These are phyloP conservation scores for Lasiodiplodia hormozganensis DNA, from an alignment of 2,329 filamentous ascomycete species.

Conservation along the genomic window DNA sequence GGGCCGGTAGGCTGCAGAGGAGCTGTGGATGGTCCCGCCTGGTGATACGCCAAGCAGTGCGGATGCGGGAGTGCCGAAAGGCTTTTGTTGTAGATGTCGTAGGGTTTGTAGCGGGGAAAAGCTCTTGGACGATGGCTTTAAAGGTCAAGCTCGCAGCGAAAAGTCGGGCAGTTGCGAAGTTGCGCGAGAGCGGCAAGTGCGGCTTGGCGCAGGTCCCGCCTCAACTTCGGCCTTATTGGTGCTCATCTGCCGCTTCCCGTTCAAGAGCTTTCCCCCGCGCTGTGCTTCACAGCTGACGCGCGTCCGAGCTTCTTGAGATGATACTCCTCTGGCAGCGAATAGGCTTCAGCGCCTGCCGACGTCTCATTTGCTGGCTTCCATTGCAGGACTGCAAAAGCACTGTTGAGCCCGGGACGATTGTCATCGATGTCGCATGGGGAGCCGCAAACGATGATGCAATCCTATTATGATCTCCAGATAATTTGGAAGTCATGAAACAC, in stretches of 20 bases:
- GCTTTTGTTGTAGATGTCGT: conserved; percentile 9
- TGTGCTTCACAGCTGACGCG: background rate
- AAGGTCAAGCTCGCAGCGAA: conserved; percentile 8
- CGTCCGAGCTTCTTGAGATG: background rate
- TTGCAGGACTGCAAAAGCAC: background rate
- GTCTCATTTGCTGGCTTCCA: background rate
- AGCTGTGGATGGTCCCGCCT: conserved; percentile 1
- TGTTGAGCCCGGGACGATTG: background rate
- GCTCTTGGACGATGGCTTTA: conserved; percentile 13
- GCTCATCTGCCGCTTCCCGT: conserved; percentile 4
- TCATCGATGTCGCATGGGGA: background rate
- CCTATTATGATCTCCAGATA: background rate
- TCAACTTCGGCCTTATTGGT: conserved; percentile 12
- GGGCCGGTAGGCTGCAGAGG: conserved; percentile 14
- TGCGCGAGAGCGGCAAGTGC: conserved; percentile 14
- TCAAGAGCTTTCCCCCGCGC: background rate
- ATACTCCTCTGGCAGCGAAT: background rate
- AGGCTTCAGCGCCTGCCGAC: background rate
- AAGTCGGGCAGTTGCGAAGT: conserved; percentile 27
- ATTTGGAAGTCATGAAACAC: background rate
- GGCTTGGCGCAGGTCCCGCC: conserved; percentile 18
- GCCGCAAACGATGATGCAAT: background rate
- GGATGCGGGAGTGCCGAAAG: conserved; percentile 12
- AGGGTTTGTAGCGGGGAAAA: background rate
- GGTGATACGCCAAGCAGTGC: conserved; percentile 18